Percentiles rank a stretch among this genome's conserved stretches.
phyloP scores from a whole-genome alignment of 805 yeast genomes.

The Brettanomyces custersianus region DNA sequence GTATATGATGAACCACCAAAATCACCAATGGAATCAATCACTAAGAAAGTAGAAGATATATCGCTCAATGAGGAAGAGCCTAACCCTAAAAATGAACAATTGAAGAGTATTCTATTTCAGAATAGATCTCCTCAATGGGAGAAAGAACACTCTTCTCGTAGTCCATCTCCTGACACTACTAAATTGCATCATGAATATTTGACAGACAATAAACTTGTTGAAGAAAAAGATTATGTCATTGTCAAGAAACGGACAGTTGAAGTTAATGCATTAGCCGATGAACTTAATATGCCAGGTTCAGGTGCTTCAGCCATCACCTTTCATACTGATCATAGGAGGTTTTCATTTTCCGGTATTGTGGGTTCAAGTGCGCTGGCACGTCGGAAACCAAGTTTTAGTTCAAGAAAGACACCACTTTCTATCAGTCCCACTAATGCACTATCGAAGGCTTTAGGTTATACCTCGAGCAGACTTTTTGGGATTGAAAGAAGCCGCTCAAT shows the following conservation, averaged over 20 bases:
- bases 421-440: constrained; percentile 82
- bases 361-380: constrained; percentile 33
- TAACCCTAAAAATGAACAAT: constrained; percentile 31
- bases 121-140: constrained; percentile 30
- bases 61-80: neutral
- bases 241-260: constrained; percentile 93
- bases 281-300: constrained; percentile 46
- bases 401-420: constrained; percentile 57
- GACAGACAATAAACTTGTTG: constrained; percentile 31
- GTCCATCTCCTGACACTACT: too few species aligned
- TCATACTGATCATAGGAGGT: constrained; percentile 15
- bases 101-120: constrained; percentile 33
- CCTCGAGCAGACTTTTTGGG: constrained; percentile 83
- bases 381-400: constrained; percentile 55
- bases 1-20: neutral
- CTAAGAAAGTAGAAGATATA: neutral
- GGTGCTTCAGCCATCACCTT: constrained; percentile 33
- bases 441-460: constrained; percentile 78
- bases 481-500: constrained; percentile 6
- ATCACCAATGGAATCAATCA: constrained; percentile 3
- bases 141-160: neutral
- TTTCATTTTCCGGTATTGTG: constrained; percentile 34
- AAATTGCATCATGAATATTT: too few species aligned
- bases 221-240: constrained; percentile 83
- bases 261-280: constrained; percentile 93